Evolutionary conservation across 2,329 filamentous ascomycete species (phyloP).

Genomic region (Fusarium burgessii): DNA sequence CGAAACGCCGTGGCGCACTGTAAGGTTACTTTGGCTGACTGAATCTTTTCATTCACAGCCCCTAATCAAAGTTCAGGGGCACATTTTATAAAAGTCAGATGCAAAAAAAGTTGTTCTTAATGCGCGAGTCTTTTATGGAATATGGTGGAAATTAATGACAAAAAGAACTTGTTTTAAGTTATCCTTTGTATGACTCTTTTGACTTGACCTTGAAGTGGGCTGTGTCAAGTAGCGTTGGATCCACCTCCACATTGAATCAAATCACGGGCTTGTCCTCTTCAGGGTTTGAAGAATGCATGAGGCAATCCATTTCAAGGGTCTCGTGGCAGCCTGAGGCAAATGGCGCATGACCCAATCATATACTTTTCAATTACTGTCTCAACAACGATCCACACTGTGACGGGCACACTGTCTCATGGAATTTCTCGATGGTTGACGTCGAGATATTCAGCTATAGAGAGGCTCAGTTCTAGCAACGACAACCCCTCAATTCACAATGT

Average conservation of each 20-base stretch:
- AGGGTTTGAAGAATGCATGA: slow-evolving; percentile 27
- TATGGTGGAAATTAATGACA: slow-evolving; percentile 16
- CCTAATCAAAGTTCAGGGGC: slow-evolving; percentile 1
- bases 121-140: background rate
- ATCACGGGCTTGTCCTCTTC: slow-evolving; percentile 32
- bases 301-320: slow-evolving; percentile 34
- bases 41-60: background rate
- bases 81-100: background rate
- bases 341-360: slow-evolving; percentile 37
- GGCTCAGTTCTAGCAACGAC: slow-evolving; percentile 13
- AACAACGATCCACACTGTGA: slow-evolving; percentile 1
- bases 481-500: slow-evolving; percentile 47
- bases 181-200: slow-evolving; percentile 14
- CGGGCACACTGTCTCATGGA: slow-evolving; percentile 28
- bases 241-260: slow-evolving; percentile 35
- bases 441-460: slow-evolving; percentile 22
- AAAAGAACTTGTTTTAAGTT: slow-evolving; percentile 4
- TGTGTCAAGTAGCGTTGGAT: slow-evolving; percentile 31
- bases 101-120: background rate
- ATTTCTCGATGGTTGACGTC: slow-evolving; percentile 48
- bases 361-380: slow-evolving; percentile 14
- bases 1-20: slow-evolving; percentile 23
- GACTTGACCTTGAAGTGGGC: slow-evolving; percentile 22
- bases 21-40: slow-evolving; percentile 5
- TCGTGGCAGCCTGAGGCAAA: slow-evolving; percentile 37